These are phyloP conservation scores for Ormosia emarginata DNA, from an alignment of 306 rosid genomes.

Conservation along the genomic window DNA sequence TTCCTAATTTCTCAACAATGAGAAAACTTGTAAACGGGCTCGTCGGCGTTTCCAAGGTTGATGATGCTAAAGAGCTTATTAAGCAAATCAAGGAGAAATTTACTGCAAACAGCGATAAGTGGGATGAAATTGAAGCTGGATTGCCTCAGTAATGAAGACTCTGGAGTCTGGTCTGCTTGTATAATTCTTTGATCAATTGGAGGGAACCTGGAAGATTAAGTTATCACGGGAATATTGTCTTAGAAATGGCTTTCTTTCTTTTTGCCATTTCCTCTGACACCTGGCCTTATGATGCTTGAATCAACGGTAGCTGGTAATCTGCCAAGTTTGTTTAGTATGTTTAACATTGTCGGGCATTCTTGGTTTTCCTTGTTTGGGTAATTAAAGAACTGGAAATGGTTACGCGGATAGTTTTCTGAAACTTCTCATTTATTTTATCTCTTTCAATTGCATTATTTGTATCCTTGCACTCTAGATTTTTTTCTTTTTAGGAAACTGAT, in stretches of 20 bases:
- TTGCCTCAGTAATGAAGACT: conserved; percentile 44
- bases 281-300: neutral
- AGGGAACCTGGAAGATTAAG: neutral
- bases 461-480: neutral
- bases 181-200: neutral
- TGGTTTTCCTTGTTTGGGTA: conserved; percentile 14
- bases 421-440: neutral
- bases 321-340: neutral
- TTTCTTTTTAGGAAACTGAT: neutral
- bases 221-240: neutral
- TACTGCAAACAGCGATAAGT: conserved; percentile 40
- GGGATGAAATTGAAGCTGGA: conserved; percentile 73
- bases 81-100: conserved; percentile 64
- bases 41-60: conserved; percentile 45
- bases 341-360: neutral
- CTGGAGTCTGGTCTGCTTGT: neutral
- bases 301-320: neutral
- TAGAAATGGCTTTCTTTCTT: conserved; percentile 13
- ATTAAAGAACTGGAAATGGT: conserved; percentile 16
- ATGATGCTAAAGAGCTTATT: conserved; percentile 58
- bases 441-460: neutral
- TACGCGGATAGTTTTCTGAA: neutral
- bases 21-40: conserved; percentile 72
- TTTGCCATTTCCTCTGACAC: neutral
- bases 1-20: conserved; percentile 63